Base-by-base conservation (phyloP, 2,329 filamentous ascomycete genomes). In the Botryotinia globosa region DNA sequence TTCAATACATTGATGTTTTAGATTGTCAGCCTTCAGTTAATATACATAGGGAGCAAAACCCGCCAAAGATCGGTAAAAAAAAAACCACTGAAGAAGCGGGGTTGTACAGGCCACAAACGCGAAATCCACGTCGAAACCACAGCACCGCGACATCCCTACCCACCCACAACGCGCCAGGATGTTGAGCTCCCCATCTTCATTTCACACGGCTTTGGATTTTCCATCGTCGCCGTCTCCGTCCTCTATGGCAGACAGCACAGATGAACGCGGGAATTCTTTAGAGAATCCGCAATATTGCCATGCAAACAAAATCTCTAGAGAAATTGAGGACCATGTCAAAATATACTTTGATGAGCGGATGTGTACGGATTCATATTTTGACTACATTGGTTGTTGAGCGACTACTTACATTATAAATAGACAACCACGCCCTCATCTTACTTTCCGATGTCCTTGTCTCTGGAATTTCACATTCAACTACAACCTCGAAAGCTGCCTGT, bases 391-490 rank as follows among this genome's bases (percentile, higher is more conserved):
- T 56, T 64, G 25, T n/a, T 54, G 5, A 58, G 45, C 44, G 66
- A 66, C 56, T 58, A 56, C 59, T 71, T 44, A 71, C 48, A 66
- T 58, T 39, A 61, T 32, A 18, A 51, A 37, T 74, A 89, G 88
- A 88, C 76, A 81, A 79, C 18, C 84, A 87, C 77, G 90, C 89
- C 18, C 85, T 93, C 45, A 86, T 85, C 62, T 86, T 95, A 2
- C 85, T 95, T 54, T 86, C 87, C 42, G 88, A 87, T 77, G 83
- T 90, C n/a, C 83, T 91, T n/a, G 85, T 83, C 3, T 85, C 89
- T 22, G 87, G 89, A 72, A 78, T 79, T 4, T 80, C 71, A 59
- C 79, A 66, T 81, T 82, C 73, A 80, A 81, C 51, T 74, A 83
- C 22, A 78, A 51, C 80, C 77, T 12, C 80, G 78, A 54, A 74